Percentiles rank a stretch among this genome's conserved stretches.
Conservation (phyloP, 306 rosid species). For the Prosopis cineraria region DNA sequence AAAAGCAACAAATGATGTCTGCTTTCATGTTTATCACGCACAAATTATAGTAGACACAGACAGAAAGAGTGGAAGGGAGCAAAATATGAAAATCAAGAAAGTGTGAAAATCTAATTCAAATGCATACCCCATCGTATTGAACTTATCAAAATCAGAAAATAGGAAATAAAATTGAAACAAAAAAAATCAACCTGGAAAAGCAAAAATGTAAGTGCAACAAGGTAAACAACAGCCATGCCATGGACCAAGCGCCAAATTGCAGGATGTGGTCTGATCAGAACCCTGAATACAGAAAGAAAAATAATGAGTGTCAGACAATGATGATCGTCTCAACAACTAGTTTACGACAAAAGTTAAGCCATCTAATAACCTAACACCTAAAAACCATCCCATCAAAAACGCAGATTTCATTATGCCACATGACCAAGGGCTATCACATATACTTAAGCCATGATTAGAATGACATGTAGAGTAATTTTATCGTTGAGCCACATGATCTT, state of each 20-base stretch:
- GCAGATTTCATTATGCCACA: conserved; percentile 19
- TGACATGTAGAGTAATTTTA: neutral
- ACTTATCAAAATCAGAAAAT: neutral
- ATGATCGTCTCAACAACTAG: conserved; percentile 25
- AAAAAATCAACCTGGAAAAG: conserved; percentile 83
- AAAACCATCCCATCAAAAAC: conserved; percentile 13
- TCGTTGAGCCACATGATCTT: conserved; percentile 9
- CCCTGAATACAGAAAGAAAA: conserved; percentile 55
- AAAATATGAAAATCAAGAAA: conserved; percentile 18
- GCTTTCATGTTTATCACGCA: neutral
- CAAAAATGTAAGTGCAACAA: conserved; percentile 92
- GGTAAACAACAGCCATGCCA: conserved; percentile 97
- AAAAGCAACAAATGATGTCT: conserved; percentile 11
- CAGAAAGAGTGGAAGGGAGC: neutral
- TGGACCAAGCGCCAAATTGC: conserved; percentile 99
- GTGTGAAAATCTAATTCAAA: conserved; percentile 2
- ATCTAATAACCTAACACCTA: neutral
- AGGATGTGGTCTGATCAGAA: conserved; percentile 98
- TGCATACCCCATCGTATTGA: neutral
- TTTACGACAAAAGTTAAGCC: neutral
- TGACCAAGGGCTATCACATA: neutral
- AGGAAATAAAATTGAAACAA: conserved; percentile 3
- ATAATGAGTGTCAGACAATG: conserved; percentile 24
- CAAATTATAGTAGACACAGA: conserved; percentile 1
- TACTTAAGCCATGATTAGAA: conserved; percentile 1